Evolutionary conservation across 2,329 filamentous ascomycete genomes (phyloP), one percentile per base, ranked within the genome.

Genomic region (Aureobasidium mangrovei): DNA sequence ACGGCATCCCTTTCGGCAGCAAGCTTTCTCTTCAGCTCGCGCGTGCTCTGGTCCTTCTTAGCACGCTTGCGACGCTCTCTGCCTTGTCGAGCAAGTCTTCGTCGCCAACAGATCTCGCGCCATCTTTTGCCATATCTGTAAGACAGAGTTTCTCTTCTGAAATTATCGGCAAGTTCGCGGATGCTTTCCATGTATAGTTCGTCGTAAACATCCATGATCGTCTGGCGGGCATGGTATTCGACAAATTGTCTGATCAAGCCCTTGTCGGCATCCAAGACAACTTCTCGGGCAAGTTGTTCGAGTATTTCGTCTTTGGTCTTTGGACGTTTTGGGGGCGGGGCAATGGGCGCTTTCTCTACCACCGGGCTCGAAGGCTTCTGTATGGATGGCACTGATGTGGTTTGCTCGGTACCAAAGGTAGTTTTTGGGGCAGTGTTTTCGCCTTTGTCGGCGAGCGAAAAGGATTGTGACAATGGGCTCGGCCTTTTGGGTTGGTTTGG

Each of bases 221-320:
- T 62, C 8, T 65, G 62, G 4, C 62, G 60, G 27, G 70, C 63
- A 44, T 62, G 60, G 43, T 69, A 70, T 41, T 75, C 71, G 28
- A 76, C 60, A 54, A 69, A 76, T 54, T 76, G 73, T 53, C 70
- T 63, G 35, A 76, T 59, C 24, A 75, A 62, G n/a, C 74, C 74
- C 1, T 64, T 60, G n/a, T 62, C 60, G 0, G 64, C 62, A 31
- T 70, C 64, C 1, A 69, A 60, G n/a, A 72, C 64, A 12, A 75
- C 46, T 41, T 68, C 66, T 4, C 61, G 57, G 4, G 72, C 67
- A n/a, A 75, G 60, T 28, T 59, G 59, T 4, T 58, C 54, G 32
- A 68, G 56, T 26, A 67, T 60, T 7, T 56, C 53, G 28, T 47
- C 44, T 36, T 54, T 42, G 4, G 42, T 33, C 10, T 28, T 44